These are phyloP conservation scores for Ogataea populi-albae DNA, from an alignment of 805 yeast species.

Conservation along the genomic window DNA sequence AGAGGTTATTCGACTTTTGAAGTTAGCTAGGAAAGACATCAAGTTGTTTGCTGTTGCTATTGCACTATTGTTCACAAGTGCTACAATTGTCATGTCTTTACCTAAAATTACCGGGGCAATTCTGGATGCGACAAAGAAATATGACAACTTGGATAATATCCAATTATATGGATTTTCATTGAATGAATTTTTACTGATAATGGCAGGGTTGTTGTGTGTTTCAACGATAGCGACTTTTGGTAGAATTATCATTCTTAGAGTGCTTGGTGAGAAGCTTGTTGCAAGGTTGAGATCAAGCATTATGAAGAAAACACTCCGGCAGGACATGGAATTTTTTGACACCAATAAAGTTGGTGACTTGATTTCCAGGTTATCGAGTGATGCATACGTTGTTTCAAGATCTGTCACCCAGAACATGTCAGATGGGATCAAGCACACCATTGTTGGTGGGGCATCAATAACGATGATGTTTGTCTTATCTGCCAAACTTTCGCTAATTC, in stretches of 20 bases:
- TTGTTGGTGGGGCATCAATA: conserved; percentile 79
- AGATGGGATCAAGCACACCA: conserved; percentile 81
- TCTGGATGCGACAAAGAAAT: conserved; percentile 45
- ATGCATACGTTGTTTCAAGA: conserved; percentile 84
- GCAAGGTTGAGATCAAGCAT: conserved; percentile 78
- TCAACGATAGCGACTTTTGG: conserved; percentile 83
- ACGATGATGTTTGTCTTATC: conserved; percentile 89
- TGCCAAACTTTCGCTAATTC: conserved; percentile 71
- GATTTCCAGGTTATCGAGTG: conserved; percentile 82
- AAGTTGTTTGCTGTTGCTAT: conserved; percentile 43
- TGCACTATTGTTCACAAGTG: conserved; percentile 43
- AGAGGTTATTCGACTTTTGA: conserved; percentile 40
- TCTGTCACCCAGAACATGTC: conserved; percentile 86
- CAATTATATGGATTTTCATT: conserved; percentile 57
- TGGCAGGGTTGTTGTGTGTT: conserved; percentile 60
- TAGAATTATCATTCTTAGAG: conserved; percentile 67
- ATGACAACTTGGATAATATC: conserved; percentile 24
- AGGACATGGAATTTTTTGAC: conserved; percentile 88
- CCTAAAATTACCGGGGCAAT: conserved; percentile 58
- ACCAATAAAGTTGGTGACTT: conserved; percentile 89
- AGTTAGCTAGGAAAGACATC: conserved; percentile 44
- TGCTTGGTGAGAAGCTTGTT: conserved; percentile 83
- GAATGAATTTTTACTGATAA: conserved; percentile 55
- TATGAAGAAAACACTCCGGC: conserved; percentile 72
- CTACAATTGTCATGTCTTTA: conserved; percentile 48